Evolutionary conservation across 306 rosid species (phyloP), one percentile per base, ranked within the genome.

Genomic region (Vachellia collinsii): DNA sequence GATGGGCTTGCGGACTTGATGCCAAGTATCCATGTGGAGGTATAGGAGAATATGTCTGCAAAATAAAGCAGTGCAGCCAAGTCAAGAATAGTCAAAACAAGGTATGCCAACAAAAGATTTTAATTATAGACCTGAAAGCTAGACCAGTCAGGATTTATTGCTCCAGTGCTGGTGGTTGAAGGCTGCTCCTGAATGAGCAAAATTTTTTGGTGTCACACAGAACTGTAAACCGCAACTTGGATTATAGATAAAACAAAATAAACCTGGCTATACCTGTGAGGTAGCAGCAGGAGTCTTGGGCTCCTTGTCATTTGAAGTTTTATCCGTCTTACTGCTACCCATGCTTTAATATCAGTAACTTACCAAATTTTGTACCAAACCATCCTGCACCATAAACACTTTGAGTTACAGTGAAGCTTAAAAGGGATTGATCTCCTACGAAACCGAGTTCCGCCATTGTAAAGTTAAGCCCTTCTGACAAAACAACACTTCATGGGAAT

Each of bases 1-100:
- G 98, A 86, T 91, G 98, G 63, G 93, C 94, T 77, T 95, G 99
- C 70, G 98, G 99, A 77, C 91, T 93, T 74, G 98, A 91, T 38
- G 99, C 96, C 96, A 95, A 14, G 82, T 77, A 95, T 65, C 98
- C 98, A 81, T 88, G 99, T 7, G 99, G 97, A 77, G 99, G 99
- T 36, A 95, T 85, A 29, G 96, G 93, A 88, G 99, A 91, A 83
- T 93, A 95, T 44, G 99, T 93, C 98, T 95, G 90, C 7, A 48
- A 19, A 83, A 62, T 42, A 61, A 63, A 72, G 22, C 56, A 54
- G 75, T 44, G 20, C 64, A 6, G 56, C 59, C 47, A 86, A 80
- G 82, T 75, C 68, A 83, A 76, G 58, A 76, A 51, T 68, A 77
- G 80, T 67, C 22, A 64, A 48, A 70, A 64, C 11, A 70, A 17